Conservation (phyloP, 2,329 filamentous ascomycete species). For the Aspergillus nomiae region DNA sequence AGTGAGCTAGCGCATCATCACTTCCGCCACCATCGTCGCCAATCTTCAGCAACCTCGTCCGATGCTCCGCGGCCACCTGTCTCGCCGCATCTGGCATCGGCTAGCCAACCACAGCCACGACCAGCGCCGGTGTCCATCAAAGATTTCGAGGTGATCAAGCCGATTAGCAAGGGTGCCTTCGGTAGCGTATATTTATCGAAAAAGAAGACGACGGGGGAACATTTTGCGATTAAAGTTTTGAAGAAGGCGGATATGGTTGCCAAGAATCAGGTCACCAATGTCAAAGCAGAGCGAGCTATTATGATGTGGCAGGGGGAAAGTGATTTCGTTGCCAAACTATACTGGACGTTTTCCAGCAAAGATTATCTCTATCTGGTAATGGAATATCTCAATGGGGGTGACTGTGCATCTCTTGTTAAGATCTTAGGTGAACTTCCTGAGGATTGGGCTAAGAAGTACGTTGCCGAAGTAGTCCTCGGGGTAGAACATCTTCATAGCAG, state of each 20-base stretch:
- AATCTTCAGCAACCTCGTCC: slow-evolving; percentile 87
- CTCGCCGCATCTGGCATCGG: slow-evolving; percentile 78
- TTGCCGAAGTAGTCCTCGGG: slow-evolving; percentile 94
- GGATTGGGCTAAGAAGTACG: slow-evolving; percentile 97
- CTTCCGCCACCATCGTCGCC: slow-evolving; percentile 75
- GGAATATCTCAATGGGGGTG: slow-evolving; percentile 97
- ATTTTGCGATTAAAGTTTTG: slow-evolving; percentile 96
- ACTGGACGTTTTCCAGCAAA: slow-evolving; percentile 99
- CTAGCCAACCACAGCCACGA: slow-evolving; percentile 79
- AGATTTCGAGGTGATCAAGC: slow-evolving; percentile 99
- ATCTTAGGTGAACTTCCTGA: slow-evolving; percentile 88
- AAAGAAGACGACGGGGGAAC: slow-evolving; percentile 97
- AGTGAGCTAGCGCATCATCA: slow-evolving; percentile 65
- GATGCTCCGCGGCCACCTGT: slow-evolving; percentile 67
- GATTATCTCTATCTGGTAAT: slow-evolving; percentile 98
- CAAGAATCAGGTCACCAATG: slow-evolving; percentile 98
- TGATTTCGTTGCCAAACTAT: slow-evolving; percentile 97
- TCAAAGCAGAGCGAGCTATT: slow-evolving; percentile 96
- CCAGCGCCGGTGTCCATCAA: slow-evolving; percentile 95
- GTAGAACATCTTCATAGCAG: slow-evolving; percentile 93
- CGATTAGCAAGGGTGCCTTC: slow-evolving; percentile 98
- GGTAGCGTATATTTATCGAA: slow-evolving; percentile 97
- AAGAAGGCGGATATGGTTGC: slow-evolving; percentile 99
- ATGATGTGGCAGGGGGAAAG: slow-evolving; percentile 99
- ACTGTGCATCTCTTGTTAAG: slow-evolving; percentile 95